Base-by-base conservation (phyloP, 495 filamentous ascomycete species). In the Lophiotrema nucula region DNA sequence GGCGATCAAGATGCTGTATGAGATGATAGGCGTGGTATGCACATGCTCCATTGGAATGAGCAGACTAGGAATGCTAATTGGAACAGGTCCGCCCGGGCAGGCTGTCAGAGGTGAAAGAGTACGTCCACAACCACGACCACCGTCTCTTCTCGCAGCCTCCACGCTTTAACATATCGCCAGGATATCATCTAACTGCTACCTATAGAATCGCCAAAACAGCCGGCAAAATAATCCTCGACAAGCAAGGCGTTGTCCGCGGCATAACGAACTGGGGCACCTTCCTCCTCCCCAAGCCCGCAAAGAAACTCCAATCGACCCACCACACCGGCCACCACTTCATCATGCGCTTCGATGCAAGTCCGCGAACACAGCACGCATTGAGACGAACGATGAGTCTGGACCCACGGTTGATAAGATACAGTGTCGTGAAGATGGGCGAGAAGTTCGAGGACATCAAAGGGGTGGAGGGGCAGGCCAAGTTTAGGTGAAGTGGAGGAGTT, bases 201-300 rank as follows among this genome's bases (percentile, higher is more conserved):
- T 22, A 50, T 70, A 90, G 91, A 77, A 92, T 98, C 75, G 90
- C 92, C 72, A 85, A 84, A 67, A 88, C 90, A 47, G 83, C 90
- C 64, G 93, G 95, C 61, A 78, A 82, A 43, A 79, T 92, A 35
- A 82, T 98, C 74, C 88, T 98, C 64, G 79, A 81, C 55, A 81
- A 84, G 66, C 87, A 88, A 72, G 93, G 93, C 73, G 91, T 97
- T 24, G 83, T 98, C 69, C 92, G 93, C 58, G 90, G 90, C 68
- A 80, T 89, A 66, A 86, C 84, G 51, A 97, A 98, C 79, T 98
- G 93, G 93, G 95, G 95, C 66, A 77, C 84, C 57, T 95, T 92
- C 76, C 74, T 84, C 11, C 84, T 98, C 15, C 93, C 93, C 26
- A 84, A 81, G 60, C 71, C 72, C 58, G 81, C 82, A 50, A 84